A percentile compares a stretch with the other conserved stretches of the same genome.
Conservation (phyloP, 2,329 filamentous ascomycete genomes). For the Trichoderma citrinoviride region DNA sequence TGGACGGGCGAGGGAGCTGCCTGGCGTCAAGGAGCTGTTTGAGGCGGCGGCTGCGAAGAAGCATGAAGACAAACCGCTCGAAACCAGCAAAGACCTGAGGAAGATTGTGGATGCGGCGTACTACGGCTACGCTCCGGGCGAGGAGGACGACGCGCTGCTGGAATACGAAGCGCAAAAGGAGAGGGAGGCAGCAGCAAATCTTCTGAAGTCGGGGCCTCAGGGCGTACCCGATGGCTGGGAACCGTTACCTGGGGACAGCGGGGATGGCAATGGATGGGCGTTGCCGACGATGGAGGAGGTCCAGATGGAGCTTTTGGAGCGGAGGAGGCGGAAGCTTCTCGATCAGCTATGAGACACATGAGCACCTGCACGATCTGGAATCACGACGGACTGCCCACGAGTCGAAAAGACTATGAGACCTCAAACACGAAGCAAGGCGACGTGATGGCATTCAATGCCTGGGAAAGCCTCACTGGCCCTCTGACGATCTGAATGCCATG, state of each 20-base stretch:
- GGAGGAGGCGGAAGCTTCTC: slow-evolving; percentile 76
- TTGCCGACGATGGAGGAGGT: slow-evolving; percentile 87
- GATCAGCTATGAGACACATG: slow-evolving; percentile 63
- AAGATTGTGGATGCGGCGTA: slow-evolving; percentile 88
- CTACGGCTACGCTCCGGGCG: slow-evolving; percentile 90
- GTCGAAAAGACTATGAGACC: neutral
- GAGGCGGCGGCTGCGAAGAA: slow-evolving; percentile 66
- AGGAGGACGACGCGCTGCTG: slow-evolving; percentile 80
- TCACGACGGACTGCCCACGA: neutral
- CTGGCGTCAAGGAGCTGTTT: slow-evolving; percentile 94
- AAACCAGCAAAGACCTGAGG: slow-evolving; percentile 66
- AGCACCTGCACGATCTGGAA: neutral
- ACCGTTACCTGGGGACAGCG: slow-evolving; percentile 78
- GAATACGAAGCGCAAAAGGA: slow-evolving; percentile 82
- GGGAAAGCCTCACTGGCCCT: neutral
- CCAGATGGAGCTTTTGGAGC: slow-evolving; percentile 87
- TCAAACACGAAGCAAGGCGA: neutral
- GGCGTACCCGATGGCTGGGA: slow-evolving; percentile 72
- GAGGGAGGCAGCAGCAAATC: slow-evolving; percentile 69
- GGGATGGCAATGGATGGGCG: slow-evolving; percentile 78
- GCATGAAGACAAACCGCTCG: slow-evolving; percentile 61
- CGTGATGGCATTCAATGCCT: neutral
- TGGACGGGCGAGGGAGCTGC: slow-evolving; percentile 82
- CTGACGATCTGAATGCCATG: neutral
- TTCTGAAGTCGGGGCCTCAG: slow-evolving; percentile 57